phyloP scores from a whole-genome alignment of 192 early-diverging fungal genomes.

The Oehlia diaphana region DNA sequence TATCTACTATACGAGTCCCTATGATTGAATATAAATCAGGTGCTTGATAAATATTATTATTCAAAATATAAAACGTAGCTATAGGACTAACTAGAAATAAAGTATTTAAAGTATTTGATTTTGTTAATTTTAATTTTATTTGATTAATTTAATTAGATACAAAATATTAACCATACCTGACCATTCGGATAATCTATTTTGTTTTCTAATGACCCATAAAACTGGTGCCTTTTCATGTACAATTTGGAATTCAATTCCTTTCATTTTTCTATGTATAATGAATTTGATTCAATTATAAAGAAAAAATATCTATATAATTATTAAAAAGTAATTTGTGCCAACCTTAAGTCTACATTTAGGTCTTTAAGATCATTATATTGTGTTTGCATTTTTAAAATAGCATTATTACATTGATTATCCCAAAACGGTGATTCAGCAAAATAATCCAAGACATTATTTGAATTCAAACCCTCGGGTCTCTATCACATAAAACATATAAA shows the following conservation, averaged over 20 bases:
- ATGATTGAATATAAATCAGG: constrained; percentile 71
- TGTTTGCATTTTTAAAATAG: constrained; percentile 78
- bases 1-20: constrained; percentile 63
- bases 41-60: constrained; percentile 73
- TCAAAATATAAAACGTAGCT: constrained; percentile 68
- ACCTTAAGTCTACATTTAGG: constrained; percentile 50
- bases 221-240: constrained; percentile 64
- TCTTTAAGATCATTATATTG: constrained; percentile 71
- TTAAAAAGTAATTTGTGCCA: constrained; percentile 9
- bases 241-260: constrained; percentile 75
- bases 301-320: not conserved
- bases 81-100: constrained; percentile 48
- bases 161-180: constrained; percentile 43
- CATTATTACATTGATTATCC: constrained; percentile 79
- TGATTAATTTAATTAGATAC: not conserved
- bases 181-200: constrained; percentile 56
- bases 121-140: not conserved
- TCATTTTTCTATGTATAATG: constrained; percentile 57
- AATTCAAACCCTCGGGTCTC: constrained; percentile 61
- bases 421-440: constrained; percentile 82
- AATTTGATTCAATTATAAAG: not conserved
- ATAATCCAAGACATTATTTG: constrained; percentile 77
- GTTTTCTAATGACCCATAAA: constrained; percentile 73
- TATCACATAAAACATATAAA: not conserved
- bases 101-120: not conserved